Evolutionary conservation across 352 stramenopile genomes (phyloP).

Genomic region (Pythium aristosporum): DNA sequence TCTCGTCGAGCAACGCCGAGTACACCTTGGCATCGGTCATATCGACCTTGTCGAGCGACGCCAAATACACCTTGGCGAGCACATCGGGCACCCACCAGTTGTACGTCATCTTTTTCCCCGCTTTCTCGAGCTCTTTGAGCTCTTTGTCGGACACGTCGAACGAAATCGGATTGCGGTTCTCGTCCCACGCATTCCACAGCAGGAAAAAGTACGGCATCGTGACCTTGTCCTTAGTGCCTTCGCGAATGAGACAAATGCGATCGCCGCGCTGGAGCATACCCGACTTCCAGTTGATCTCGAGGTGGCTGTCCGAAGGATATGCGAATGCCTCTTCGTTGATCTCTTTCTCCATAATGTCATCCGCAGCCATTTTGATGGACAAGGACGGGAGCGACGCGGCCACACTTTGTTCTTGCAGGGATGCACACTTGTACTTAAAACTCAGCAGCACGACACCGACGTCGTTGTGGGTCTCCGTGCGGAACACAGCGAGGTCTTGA

Average conservation of each 20-base stretch:
- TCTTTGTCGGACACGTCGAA: conserved; percentile 3
- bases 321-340: conserved; percentile 29
- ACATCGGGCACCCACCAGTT: conserved; percentile 46
- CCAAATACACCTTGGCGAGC: conserved; percentile 32
- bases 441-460: conserved; percentile 39
- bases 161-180: conserved; percentile 1
- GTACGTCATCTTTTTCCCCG: conserved; percentile 7
- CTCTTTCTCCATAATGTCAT: conserved; percentile 27
- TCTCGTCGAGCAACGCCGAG: conserved; percentile 17
- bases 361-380: conserved; percentile 35
- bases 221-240: conserved; percentile 40
- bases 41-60: conserved; percentile 19
- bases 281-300: conserved; percentile 44
- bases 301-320: conserved; percentile 40
- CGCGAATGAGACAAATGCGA: conserved; percentile 43
- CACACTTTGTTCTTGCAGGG: conserved; percentile 30
- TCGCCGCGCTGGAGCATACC: conserved; percentile 29
- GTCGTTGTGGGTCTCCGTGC: conserved; percentile 36
- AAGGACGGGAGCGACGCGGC: conserved; percentile 22
- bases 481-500: conserved; percentile 40
- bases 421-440: conserved; percentile 51
- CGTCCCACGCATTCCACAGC: conserved; percentile 32
- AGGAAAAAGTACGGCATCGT: conserved; percentile 44
- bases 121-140: not conserved
- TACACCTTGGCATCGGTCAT: conserved; percentile 33